Evolutionary conservation across 345 rosid species (phyloP), one percentile per base, ranked within the genome.

Genomic region (Salix udensis): DNA sequence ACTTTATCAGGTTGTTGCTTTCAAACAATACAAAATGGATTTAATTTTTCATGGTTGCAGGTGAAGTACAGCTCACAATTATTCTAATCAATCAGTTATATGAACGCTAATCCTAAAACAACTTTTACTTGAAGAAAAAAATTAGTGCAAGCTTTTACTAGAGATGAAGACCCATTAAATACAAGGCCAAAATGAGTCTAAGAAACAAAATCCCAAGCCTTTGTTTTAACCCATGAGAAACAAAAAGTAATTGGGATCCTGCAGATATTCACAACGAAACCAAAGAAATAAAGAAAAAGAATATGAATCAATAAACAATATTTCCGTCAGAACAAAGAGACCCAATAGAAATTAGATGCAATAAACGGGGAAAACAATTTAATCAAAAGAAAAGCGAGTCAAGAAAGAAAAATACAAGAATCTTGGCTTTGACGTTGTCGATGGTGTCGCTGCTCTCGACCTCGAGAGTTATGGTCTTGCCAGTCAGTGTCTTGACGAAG

Each of bases 391-490:
- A 52, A 52, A 52, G 9, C 19, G 58, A 52, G 58, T 52, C 19
- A 52, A 52, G 23, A 24, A 5, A 72, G 19, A 31, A 18, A 15
- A 50, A 44, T 15, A 79, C 82, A 70, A 61, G 82, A 79, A 79
- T 79, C 82, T 79, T 79, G 65, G 82, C 71, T 69, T 78, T 78
- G 61, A 72, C 81, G 76, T 72, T 78, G 76, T 71, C 80, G 72
- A 71, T 77, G 55, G 80, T 67, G 77, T 78, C 81, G 73, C 81
- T 73, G 28, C 77, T 73, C 77, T 78, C 81, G 48, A 78, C 81
- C 60, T 78, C 81, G 67, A 78, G 81, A 55, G 81, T 78, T 40
- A 78, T 73, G 68, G 81, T 78, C 77, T 78, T 78, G 30, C 81
- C 81, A 21, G 81, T 78, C 19, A 78, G 64, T 34, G 81, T 78